These are phyloP conservation scores for Starmerella stigmatis DNA, from an alignment of 805 yeast species.

Conservation along the genomic window DNA sequence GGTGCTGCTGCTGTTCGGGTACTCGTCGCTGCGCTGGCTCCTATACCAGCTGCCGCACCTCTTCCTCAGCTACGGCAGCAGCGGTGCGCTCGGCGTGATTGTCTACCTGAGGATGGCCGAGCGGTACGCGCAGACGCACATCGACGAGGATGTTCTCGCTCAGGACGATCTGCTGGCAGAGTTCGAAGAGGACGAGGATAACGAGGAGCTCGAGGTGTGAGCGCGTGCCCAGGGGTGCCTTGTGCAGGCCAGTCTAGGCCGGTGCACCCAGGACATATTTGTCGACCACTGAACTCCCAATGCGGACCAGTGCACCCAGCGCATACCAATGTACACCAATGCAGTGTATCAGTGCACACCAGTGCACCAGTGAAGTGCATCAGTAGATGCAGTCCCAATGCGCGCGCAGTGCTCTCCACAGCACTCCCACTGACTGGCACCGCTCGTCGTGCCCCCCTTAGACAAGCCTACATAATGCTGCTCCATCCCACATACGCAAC, in stretches of 20 bases:
- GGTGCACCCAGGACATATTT: neutral
- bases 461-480: too few relatives aligned
- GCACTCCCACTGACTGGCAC: too few relatives aligned
- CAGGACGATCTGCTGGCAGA: slow-evolving; percentile 24
- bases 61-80: slow-evolving; percentile 22
- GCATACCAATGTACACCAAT: too few relatives aligned
- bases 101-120: slow-evolving; percentile 25
- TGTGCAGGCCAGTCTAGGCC: too few relatives aligned
- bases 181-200: slow-evolving; percentile 26
- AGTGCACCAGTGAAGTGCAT: too few relatives aligned
- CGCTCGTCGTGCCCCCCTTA: too few relatives aligned
- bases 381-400: too few relatives aligned
- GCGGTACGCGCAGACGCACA: slow-evolving; percentile 22
- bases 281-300: neutral
- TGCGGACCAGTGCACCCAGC: too few relatives aligned
- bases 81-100: slow-evolving; percentile 26
- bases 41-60: slow-evolving; percentile 17
- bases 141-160: slow-evolving; percentile 22
- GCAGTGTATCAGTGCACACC: too few relatives aligned
- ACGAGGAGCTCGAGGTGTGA: slow-evolving; percentile 21
- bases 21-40: slow-evolving; percentile 6
- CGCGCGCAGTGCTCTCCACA: too few relatives aligned
- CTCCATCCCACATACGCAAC: too few relatives aligned
- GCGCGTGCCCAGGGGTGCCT: too few relatives aligned
- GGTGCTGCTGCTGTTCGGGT: slow-evolving; percentile 4